Evolutionary conservation across 352 stramenopile species (phyloP).

Genomic region (Phytophthora kernoviae): DNA sequence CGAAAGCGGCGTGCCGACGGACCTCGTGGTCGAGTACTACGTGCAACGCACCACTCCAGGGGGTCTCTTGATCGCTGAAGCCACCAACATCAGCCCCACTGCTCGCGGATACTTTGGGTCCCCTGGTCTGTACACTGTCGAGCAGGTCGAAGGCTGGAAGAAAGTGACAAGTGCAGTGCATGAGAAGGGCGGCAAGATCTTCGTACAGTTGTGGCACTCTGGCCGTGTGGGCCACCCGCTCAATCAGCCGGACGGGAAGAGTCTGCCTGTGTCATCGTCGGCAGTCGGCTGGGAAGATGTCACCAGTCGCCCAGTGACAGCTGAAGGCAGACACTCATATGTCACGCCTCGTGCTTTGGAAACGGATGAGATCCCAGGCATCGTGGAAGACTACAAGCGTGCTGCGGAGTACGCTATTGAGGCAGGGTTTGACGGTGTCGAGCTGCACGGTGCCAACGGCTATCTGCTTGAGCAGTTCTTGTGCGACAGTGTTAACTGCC

Average conservation of each 20-base stretch:
- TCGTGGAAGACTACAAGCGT: slow-evolving; percentile 29
- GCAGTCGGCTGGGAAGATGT: slow-evolving; percentile 22
- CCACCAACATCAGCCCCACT: slow-evolving; percentile 50
- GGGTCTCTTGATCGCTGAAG: slow-evolving; percentile 69
- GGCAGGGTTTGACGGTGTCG: slow-evolving; percentile 33
- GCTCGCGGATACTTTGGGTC: slow-evolving; percentile 47
- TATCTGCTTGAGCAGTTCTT: slow-evolving; percentile 42
- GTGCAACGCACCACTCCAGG: slow-evolving; percentile 56
- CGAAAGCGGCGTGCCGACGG: slow-evolving; percentile 38
- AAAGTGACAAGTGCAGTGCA: slow-evolving; percentile 72
- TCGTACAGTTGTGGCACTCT: slow-evolving; percentile 87
- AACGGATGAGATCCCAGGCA: slow-evolving; percentile 68
- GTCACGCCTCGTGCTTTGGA: slow-evolving; percentile 64
- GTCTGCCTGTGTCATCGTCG: slow-evolving; percentile 50
- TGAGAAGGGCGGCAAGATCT: slow-evolving; percentile 75
- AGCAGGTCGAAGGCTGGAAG: slow-evolving; percentile 66
- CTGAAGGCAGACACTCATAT: slow-evolving; percentile 32
- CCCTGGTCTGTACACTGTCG: slow-evolving; percentile 49
- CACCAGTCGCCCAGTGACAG: slow-evolving; percentile 29
- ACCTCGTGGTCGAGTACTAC: slow-evolving; percentile 66
- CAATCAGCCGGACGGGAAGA: slow-evolving; percentile 55
- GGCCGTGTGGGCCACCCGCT: slow-evolving; percentile 69
- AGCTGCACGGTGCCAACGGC: slow-evolving; percentile 32
- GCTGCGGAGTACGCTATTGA: slow-evolving; percentile 25
- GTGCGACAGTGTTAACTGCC: slow-evolving; percentile 28